These are phyloP conservation scores for Termitomyces sp. DNA, from an alignment of 768 basidiomycete genomes.

Conservation along the genomic window DNA sequence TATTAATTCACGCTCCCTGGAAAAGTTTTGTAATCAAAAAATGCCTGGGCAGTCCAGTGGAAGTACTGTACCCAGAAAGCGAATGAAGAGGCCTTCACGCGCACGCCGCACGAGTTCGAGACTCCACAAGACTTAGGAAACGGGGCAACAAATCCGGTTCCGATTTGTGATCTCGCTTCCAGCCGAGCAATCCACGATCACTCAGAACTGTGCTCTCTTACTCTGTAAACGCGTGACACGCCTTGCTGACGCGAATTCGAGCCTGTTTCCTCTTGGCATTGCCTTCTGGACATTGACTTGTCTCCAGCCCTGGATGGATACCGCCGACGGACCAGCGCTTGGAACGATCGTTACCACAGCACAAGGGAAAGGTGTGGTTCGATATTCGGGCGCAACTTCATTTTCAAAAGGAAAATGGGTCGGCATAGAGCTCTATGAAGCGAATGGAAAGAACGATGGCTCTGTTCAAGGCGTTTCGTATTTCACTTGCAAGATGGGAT, in stretches of 20 bases:
- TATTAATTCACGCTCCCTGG: constrained; percentile 1
- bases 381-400: constrained; percentile 78
- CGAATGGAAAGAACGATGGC: constrained; percentile 95
- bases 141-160: constrained; percentile 8
- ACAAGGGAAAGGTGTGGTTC: constrained; percentile 77
- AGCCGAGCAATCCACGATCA: constrained; percentile 1
- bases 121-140: constrained; percentile 1
- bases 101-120: background rate
- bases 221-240: constrained; percentile 1
- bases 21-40: background rate
- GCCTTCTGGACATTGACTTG: background rate
- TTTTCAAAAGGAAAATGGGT: constrained; percentile 94
- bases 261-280: background rate
- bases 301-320: constrained; percentile 1
- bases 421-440: constrained; percentile 80
- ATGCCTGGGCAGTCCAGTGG: background rate
- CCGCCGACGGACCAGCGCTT: constrained; percentile 29
- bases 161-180: constrained; percentile 5
- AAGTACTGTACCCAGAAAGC: background rate
- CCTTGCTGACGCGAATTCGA: constrained; percentile 2
- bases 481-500: constrained; percentile 68
- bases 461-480: constrained; percentile 73
- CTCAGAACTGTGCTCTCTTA: background rate
- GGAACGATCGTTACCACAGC: constrained; percentile 77
- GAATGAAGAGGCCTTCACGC: background rate